These are phyloP conservation scores for Vaccinium vitisidaea DNA, from an alignment of 148 eudicot species.

Conservation along the genomic window DNA sequence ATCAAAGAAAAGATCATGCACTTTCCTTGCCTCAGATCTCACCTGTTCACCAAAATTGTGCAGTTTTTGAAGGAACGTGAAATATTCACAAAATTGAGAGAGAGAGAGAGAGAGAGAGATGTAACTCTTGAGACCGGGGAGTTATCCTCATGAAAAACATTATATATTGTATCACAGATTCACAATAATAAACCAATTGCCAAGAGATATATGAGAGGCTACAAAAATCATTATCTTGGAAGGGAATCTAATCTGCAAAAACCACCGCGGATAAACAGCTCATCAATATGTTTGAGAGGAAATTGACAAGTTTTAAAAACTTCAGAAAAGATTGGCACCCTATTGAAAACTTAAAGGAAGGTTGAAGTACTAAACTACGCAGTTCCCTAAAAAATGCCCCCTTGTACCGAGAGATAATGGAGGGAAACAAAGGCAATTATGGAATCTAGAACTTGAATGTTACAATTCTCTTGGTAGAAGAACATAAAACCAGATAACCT, in stretches of 20 bases:
- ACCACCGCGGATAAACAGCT: not conserved
- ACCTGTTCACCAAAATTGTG: slow-evolving; percentile 47
- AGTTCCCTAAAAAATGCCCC: not conserved
- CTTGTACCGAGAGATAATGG: not conserved
- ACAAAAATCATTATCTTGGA: not conserved
- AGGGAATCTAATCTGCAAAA: not conserved
- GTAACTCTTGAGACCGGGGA: no score
- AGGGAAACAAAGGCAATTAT: not conserved
- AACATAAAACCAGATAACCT: not conserved
- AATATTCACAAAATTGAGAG: not conserved
- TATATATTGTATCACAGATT: not conserved
- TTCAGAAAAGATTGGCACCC: not conserved
- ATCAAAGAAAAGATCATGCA: slow-evolving; percentile 86
- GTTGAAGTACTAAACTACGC: not conserved
- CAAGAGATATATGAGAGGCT: not conserved
- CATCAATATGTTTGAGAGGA: not conserved
- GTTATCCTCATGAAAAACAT: not conserved
- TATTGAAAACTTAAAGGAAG: not conserved
- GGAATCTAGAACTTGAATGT: not conserved
- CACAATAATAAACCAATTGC: not conserved
- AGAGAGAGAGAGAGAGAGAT: not conserved
- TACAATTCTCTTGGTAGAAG: not conserved
- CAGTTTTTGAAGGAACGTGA: not conserved
- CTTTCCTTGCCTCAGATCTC: slow-evolving; percentile 84
- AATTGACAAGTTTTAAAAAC: not conserved